Evolutionary conservation across 225 moss, liverwort and hornwort genomes (phyloP).

Genomic region (Ulota crispa): DNA sequence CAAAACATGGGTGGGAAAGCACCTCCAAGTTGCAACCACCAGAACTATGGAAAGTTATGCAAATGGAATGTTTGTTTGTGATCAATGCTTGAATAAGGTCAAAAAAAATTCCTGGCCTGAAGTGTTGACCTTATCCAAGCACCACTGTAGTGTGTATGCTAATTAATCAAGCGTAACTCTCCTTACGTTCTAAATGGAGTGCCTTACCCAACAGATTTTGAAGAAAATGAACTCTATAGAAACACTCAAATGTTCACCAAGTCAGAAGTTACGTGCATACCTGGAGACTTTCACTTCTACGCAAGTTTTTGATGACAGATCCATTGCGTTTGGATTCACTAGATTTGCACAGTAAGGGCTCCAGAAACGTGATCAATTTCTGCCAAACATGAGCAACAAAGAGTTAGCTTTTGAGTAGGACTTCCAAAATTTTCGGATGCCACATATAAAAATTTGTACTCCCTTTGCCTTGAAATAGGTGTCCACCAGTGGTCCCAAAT

Average conservation of each 20-base stretch:
- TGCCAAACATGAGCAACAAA: slow-evolving; percentile 27
- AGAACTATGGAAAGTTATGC: too few species aligned
- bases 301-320: slow-evolving; percentile 86
- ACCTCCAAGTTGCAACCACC: too few species aligned
- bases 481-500: too few species aligned
- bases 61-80: too few species aligned
- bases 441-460: neutral
- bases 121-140: too few species aligned
- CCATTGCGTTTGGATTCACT: slow-evolving; percentile 85
- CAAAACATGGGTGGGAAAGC: too few species aligned
- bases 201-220: neutral
- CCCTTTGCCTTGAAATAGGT: too few species aligned
- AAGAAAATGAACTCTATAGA: neutral
- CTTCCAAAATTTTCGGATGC: neutral
- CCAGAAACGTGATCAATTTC: slow-evolving; percentile 76
- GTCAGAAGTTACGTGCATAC: slow-evolving; percentile 27
- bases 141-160: too few species aligned
- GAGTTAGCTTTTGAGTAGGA: neutral
- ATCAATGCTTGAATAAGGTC: too few species aligned
- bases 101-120: too few species aligned
- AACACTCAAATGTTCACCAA: neutral
- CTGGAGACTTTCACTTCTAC: slow-evolving; percentile 87
- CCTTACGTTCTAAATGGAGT: neutral
- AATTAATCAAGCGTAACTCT: neutral
- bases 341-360: slow-evolving; percentile 82